phyloP scores from a whole-genome alignment of 2,329 filamentous ascomycete species.

The Pestalotiopsis sp. region DNA sequence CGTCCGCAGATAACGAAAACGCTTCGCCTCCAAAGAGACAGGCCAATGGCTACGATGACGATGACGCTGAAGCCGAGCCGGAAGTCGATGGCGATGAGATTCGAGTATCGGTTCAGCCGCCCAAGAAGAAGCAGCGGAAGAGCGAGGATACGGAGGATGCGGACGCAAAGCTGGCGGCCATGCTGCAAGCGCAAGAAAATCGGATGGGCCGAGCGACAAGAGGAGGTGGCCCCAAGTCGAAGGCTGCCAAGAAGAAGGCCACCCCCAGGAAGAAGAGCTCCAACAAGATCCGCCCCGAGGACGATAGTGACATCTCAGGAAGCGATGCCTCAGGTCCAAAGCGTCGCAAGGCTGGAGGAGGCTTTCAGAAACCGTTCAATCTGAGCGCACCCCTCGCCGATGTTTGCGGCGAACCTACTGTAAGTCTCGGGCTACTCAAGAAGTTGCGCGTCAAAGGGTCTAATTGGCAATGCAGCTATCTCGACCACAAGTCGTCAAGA shows the following conservation, averaged over 20 bases:
- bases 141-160: slow-evolving; percentile 67
- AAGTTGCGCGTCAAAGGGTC: neutral
- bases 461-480: slow-evolving; percentile 64
- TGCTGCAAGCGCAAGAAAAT: slow-evolving; percentile 92
- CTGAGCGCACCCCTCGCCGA: slow-evolving; percentile 72
- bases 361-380: slow-evolving; percentile 87
- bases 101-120: slow-evolving; percentile 50
- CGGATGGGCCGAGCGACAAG: slow-evolving; percentile 72
- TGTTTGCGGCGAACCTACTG: slow-evolving; percentile 67
- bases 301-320: slow-evolving; percentile 76
- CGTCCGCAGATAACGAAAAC: slow-evolving; percentile 20
- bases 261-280: slow-evolving; percentile 71
- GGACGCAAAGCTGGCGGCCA: slow-evolving; percentile 84
- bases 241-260: slow-evolving; percentile 60
- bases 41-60: slow-evolving; percentile 31
- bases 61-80: slow-evolving; percentile 31
- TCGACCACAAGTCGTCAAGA: slow-evolving; percentile 93
- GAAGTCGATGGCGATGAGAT: slow-evolving; percentile 43
- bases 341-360: slow-evolving; percentile 84
- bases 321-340: slow-evolving; percentile 59
- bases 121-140: slow-evolving; percentile 68
- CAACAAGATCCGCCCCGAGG: slow-evolving; percentile 75
- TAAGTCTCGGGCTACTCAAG: slow-evolving; percentile 39
- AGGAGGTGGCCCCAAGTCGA: slow-evolving; percentile 63
- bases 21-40: slow-evolving; percentile 24